Evolutionary conservation across 768 basidiomycete species (phyloP), one percentile per base, ranked within the genome.

Genomic region (Podaxis sp.): DNA sequence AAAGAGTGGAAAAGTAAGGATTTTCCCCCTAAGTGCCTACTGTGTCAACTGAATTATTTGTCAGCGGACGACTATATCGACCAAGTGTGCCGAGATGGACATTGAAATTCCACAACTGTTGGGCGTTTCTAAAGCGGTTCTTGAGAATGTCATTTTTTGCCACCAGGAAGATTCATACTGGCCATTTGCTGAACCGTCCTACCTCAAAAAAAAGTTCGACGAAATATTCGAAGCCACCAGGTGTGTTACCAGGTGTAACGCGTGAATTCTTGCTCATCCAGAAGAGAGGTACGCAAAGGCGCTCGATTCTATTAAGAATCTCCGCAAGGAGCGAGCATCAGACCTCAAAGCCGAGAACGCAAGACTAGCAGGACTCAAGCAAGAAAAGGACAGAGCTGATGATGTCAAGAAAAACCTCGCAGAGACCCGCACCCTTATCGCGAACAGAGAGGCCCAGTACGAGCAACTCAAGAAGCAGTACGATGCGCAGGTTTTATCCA

Each of bases 91-190:
- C 3, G 95, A 97, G 73, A 90, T 99, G 83, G 96, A 99, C 69
- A 75, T 82, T 2, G 97, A 98, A 71, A 95, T 98, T 52, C 97
- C 97, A 18, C 84, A 90, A 44, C 75, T 98, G 14, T 82, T 98
- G 16, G 97, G 97, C 32, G 97, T 98, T 11, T 97, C 94, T 11
- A 97, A 95, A 72, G 89, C 95, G n/a, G 95, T 99, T 37, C 86
- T 98, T 23, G 96, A 98, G 67, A 98, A 98, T 69, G 97, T 99
- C 68, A 98, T 99, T 52, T 99, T 99, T 69, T 99, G 97, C 73
- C 97, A 99, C 72, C 97, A 99, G 74, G 97, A 99, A 68, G 97
- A 99, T 56, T 95, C 94, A 0, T 98, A 93, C 68, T 99, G 97
- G 97, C 97, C 97, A 0, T 80, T 99, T 23, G 82, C 95, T 0